phyloP scores from a whole-genome alignment of 768 basidiomycete genomes.

The Cystoderma amianthinum region DNA sequence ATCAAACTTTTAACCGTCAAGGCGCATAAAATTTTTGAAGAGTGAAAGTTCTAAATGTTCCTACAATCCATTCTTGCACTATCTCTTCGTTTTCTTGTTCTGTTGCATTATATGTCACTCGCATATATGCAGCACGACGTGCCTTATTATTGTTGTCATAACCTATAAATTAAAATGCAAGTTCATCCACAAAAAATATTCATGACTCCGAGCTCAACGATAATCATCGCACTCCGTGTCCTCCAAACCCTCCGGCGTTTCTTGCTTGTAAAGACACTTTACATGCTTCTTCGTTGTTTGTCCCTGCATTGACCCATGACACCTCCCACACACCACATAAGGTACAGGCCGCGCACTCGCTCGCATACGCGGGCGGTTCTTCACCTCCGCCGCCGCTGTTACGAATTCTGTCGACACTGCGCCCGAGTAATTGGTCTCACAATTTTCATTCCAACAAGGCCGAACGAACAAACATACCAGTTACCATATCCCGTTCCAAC shows the following conservation, averaged over 20 bases:
- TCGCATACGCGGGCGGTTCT: background rate
- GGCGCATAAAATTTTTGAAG: slow-evolving; percentile 12
- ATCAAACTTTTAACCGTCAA: slow-evolving; percentile 43
- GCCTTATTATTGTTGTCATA: too few species aligned
- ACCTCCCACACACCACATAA: slow-evolving; percentile 6
- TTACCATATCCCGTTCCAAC: too few species aligned
- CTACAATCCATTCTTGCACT: background rate
- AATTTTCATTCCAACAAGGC: too few species aligned
- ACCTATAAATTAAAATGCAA: too few species aligned
- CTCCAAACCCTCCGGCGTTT: background rate
- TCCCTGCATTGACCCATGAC: slow-evolving; percentile 6
- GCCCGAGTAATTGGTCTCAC: too few species aligned
- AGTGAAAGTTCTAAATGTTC: background rate
- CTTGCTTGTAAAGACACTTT: background rate
- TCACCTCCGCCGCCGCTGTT: background rate
- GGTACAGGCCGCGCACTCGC: slow-evolving; percentile 2
- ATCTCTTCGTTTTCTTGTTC: background rate
- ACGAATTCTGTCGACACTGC: too few species aligned
- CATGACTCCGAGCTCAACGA: background rate
- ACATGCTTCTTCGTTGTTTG: background rate
- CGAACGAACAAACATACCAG: too few species aligned
- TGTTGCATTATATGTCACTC: background rate
- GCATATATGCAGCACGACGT: too few species aligned
- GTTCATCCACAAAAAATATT: background rate
- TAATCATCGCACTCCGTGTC: background rate